Evolutionary conservation across 768 basidiomycete genomes (phyloP).

Genomic region (Phaeolepiota aurea): DNA sequence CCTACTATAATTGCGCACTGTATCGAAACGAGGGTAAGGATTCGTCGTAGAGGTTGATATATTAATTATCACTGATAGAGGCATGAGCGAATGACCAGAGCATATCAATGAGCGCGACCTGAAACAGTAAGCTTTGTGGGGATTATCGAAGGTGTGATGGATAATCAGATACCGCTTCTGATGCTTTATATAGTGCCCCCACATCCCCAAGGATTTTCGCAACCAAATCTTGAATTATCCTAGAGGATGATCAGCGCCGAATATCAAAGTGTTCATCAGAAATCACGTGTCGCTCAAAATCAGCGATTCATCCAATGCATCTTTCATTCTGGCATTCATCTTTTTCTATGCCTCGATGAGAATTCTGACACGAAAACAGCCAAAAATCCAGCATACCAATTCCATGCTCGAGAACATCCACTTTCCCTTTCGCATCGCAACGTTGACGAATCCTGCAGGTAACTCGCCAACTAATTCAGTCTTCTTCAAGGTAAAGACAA

Average conservation of each 20-base stretch:
- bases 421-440: constrained; percentile 55
- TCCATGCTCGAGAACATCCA: constrained; percentile 77
- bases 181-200: constrained; percentile 80
- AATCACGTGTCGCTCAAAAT: constrained; percentile 74
- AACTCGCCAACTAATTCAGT: constrained; percentile 54
- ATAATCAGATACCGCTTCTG: constrained; percentile 65
- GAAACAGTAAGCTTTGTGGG: not conserved
- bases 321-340: constrained; percentile 82
- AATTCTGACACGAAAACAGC: too few relatives aligned
- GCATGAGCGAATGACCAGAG: constrained; percentile 82
- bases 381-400: constrained; percentile 41
- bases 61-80: constrained; percentile 54
- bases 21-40: too few relatives aligned
- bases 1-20: not conserved
- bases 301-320: constrained; percentile 84
- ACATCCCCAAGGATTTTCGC: constrained; percentile 61
- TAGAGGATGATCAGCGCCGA: constrained; percentile 15
- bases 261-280: not conserved
- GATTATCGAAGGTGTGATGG: not conserved
- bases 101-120: constrained; percentile 89
- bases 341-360: constrained; percentile 54
- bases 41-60: not conserved
- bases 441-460: constrained; percentile 67
- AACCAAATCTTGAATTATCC: constrained; percentile 76
- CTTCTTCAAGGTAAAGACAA: constrained; percentile 67